phyloP scores from a whole-genome alignment of 371 early-diverging fungal species.

The Dinochytrium kinnereticum region DNA sequence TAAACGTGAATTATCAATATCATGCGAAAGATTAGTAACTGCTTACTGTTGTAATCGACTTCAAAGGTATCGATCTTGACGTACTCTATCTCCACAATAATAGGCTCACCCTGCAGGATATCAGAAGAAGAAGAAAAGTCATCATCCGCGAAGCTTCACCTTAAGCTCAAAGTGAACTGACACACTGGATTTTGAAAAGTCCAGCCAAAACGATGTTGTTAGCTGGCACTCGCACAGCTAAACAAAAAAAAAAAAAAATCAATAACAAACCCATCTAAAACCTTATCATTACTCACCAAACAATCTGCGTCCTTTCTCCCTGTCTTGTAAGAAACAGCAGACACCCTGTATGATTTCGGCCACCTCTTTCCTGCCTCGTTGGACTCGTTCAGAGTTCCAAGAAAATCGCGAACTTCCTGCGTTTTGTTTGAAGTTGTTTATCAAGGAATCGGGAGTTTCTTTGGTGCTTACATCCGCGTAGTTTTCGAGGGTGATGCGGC shows the following conservation, averaged over 20 bases:
- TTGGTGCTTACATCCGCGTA: neutral
- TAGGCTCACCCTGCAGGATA: neutral
- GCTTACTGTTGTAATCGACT: neutral
- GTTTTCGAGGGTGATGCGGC: neutral
- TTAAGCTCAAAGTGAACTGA: constrained; percentile 3
- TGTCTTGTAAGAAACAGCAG: neutral
- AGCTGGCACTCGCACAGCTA: neutral
- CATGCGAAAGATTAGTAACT: neutral
- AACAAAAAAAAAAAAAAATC: neutral
- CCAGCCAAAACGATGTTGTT: constrained; percentile 2
- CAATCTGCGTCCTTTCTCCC: neutral
- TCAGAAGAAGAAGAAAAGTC: neutral
- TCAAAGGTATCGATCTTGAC: neutral
- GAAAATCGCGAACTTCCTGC: neutral
- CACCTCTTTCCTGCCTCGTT: constrained; percentile 11
- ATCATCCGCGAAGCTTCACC: neutral
- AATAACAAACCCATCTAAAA: too few relatives aligned
- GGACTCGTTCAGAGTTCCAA: neutral
- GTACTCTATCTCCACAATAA: constrained; percentile 8
- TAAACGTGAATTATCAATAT: neutral
- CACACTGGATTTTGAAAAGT: neutral
- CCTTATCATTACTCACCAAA: neutral
- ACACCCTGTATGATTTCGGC: constrained; percentile 3
- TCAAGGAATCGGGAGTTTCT: too few relatives aligned
- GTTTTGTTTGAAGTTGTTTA: too few relatives aligned